These are phyloP conservation scores for Xylogone sp. DNA, from an alignment of 2,329 filamentous ascomycete species.

Conservation along the genomic window DNA sequence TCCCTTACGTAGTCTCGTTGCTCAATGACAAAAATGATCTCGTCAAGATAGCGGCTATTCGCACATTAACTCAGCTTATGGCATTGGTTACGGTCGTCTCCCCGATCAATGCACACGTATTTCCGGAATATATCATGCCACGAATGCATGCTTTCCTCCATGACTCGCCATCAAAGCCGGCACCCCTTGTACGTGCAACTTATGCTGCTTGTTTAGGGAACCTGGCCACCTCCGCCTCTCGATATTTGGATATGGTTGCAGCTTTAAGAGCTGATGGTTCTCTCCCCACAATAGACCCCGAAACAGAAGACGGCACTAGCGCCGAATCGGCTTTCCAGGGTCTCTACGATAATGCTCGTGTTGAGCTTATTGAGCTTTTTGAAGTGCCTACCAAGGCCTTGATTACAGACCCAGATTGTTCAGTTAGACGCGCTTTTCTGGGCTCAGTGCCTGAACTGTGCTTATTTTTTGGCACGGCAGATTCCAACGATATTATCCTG, in stretches of 20 bases:
- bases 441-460: constrained; percentile 89
- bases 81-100: constrained; percentile 87
- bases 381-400: constrained; percentile 86
- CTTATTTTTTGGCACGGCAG: constrained; percentile 89
- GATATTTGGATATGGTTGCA: constrained; percentile 87
- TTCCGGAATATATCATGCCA: constrained; percentile 65
- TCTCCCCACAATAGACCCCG: constrained; percentile 71
- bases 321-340: constrained; percentile 72
- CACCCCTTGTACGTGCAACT: constrained; percentile 74
- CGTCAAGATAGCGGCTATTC: constrained; percentile 80
- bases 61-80: constrained; percentile 83
- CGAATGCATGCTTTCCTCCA: constrained; percentile 58
- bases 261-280: constrained; percentile 81
- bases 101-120: constrained; percentile 65
- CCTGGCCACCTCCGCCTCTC: constrained; percentile 77
- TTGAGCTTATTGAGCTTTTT: constrained; percentile 78
- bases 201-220: constrained; percentile 92
- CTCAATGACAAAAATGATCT: constrained; percentile 78
- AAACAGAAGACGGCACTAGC: constrained; percentile 68
- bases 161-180: constrained; percentile 51
- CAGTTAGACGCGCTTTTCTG: constrained; percentile 86
- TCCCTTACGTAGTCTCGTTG: constrained; percentile 84
- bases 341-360: constrained; percentile 82
- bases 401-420: constrained; percentile 79
- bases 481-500: constrained; percentile 91